Evolutionary conservation across 1,139 yeast species (phyloP).

Genomic region (Lodderomyces oxycetoniae): DNA sequence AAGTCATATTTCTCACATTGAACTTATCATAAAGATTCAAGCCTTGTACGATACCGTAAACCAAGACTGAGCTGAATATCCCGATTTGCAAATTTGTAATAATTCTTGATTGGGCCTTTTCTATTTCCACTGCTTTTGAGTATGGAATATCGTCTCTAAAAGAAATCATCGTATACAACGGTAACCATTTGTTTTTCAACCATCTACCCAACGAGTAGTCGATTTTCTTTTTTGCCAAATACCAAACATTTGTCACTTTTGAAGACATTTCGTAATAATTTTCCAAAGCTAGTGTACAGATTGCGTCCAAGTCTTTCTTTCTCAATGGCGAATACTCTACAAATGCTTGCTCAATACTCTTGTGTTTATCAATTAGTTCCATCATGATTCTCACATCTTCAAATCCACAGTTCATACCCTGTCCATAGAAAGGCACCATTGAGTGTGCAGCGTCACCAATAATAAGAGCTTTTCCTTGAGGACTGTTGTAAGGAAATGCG

Average conservation of each 20-base stretch:
- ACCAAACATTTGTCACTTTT: conserved; percentile 63
- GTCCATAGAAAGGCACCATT: conserved; percentile 97
- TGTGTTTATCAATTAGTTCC: conserved; percentile 44
- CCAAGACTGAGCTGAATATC: conserved; percentile 15
- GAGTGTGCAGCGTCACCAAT: conserved; percentile 95
- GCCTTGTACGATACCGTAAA: conserved; percentile 10
- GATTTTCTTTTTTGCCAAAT: conserved; percentile 59
- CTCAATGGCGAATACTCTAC: conserved; percentile 52
- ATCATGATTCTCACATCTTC: conserved; percentile 77
- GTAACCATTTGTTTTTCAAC: conserved; percentile 58
- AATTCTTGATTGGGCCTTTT: conserved; percentile 46
- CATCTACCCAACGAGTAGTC: conserved; percentile 61
- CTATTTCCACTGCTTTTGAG: conserved; percentile 60
- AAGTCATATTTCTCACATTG: too few species aligned
- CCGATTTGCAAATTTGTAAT: conserved; percentile 27
- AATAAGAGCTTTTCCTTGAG: conserved; percentile 58
- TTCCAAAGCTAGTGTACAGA: conserved; percentile 70
- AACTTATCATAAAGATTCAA: conserved; percentile 4
- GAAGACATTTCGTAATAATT: conserved; percentile 89
- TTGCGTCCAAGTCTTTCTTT: conserved; percentile 65
- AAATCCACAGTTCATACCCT: conserved; percentile 95
- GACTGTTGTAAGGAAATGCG: conserved; percentile 66
- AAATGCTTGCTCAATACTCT: conserved; percentile 48
- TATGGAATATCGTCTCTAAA: conserved; percentile 81
- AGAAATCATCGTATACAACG: conserved; percentile 88